Conservation (phyloP, 1,139 yeast species). For the Yamadazyma buinensis region DNA sequence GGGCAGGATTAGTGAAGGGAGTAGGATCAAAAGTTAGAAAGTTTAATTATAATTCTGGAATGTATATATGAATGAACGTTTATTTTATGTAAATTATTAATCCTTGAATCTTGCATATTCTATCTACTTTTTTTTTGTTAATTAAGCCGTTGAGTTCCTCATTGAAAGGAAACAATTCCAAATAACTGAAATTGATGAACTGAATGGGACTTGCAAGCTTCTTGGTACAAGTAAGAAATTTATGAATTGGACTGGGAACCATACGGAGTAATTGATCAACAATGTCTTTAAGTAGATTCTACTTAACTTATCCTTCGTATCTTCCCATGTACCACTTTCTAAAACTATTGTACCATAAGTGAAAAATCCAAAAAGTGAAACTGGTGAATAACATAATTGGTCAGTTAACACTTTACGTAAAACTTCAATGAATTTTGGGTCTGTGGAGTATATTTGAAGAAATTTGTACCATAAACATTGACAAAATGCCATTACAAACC, state of each 20-base stretch:
- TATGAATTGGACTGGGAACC: slow-evolving; percentile 93
- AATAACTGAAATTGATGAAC: slow-evolving; percentile 81
- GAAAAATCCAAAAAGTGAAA: slow-evolving; percentile 77
- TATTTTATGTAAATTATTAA: too few relatives aligned
- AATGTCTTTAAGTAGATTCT: slow-evolving; percentile 72
- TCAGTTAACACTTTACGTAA: slow-evolving; percentile 85
- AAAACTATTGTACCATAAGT: slow-evolving; percentile 79
- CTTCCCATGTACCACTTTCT: slow-evolving; percentile 68
- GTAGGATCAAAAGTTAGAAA: slow-evolving; percentile 32
- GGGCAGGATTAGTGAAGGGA: slow-evolving; percentile 18
- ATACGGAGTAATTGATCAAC: slow-evolving; percentile 76
- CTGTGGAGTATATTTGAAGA: slow-evolving; percentile 75
- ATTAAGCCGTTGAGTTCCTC: slow-evolving; percentile 53
- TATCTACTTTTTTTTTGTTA: too few relatives aligned
- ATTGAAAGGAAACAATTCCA: slow-evolving; percentile 92
- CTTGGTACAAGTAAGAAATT: slow-evolving; percentile 81
- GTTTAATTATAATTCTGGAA: slow-evolving; percentile 34
- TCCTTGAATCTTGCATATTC: too few relatives aligned
- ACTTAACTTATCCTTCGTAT: slow-evolving; percentile 59
- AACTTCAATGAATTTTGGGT: slow-evolving; percentile 79
- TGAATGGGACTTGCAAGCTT: slow-evolving; percentile 83
- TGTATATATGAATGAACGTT: too few relatives aligned
- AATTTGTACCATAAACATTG: slow-evolving; percentile 90
- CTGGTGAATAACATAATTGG: slow-evolving; percentile 84
- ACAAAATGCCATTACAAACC: slow-evolving; percentile 72